A percentile compares a stretch with the other conserved stretches of the same genome.
These are phyloP conservation scores for Fusarium papillatum DNA, from an alignment of 2,329 filamentous ascomycete genomes.

Conservation along the genomic window DNA sequence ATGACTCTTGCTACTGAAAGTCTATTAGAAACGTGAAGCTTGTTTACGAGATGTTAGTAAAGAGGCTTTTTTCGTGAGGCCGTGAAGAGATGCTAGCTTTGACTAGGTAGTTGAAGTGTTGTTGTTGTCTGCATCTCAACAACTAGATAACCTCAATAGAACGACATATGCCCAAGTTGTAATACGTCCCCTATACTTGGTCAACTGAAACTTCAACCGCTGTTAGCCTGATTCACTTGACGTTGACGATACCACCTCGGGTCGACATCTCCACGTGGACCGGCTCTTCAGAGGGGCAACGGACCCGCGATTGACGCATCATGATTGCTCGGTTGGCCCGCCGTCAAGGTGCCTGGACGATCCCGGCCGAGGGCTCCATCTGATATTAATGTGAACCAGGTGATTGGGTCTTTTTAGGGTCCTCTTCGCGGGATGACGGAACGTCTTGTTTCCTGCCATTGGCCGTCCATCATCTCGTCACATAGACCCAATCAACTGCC, in stretches of 20 bases:
- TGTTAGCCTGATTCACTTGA: not conserved
- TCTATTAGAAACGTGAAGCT: not conserved
- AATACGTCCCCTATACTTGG: not conserved
- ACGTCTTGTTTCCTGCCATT: constrained; percentile 28
- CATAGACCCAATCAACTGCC: constrained; percentile 17
- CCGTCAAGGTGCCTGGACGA: constrained; percentile 31
- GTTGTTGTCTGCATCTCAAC: not conserved
- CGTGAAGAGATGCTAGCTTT: not conserved
- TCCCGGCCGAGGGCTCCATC: constrained; percentile 27
- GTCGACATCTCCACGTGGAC: constrained; percentile 24
- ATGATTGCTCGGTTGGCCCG: constrained; percentile 32
- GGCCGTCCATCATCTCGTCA: constrained; percentile 14
- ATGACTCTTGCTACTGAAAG: not conserved
- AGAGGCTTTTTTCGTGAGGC: not conserved
- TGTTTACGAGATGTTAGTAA: not conserved
- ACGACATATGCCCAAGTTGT: not conserved
- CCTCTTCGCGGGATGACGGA: constrained; percentile 27
- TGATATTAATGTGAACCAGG: constrained; percentile 31
- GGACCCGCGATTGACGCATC: constrained; percentile 26
- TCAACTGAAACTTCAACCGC: not conserved
- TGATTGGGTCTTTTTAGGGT: constrained; percentile 38
- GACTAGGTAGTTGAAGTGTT: not conserved
- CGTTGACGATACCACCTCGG: constrained; percentile 28
- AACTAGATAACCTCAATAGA: not conserved
- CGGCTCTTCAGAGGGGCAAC: constrained; percentile 14